Base-by-base conservation (phyloP, 1,139 yeast genomes). In the Blastobotrys serpentis region DNA sequence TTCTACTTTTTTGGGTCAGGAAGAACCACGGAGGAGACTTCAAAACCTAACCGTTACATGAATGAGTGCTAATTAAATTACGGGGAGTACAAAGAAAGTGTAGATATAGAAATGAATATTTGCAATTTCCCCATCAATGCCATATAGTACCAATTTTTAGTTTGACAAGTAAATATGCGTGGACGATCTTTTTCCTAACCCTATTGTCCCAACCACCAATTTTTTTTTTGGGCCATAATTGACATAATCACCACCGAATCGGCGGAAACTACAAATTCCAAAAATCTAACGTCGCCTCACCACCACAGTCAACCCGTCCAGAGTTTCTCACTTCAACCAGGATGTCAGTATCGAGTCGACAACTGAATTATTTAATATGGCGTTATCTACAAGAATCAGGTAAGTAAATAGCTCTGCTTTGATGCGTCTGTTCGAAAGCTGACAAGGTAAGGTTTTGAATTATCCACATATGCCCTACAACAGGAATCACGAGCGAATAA, bases 311-410 rank as follows among this genome's bases (percentile, higher is more conserved):
- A 10, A 10, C 26, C 26, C 26, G 7, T 29, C 26, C 10, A 23
- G 10, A 29, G n/a, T 7, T 29, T 29, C 32, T 6, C 26, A 23
- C 26, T 6, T 7, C 32, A 29, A 11, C 7, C 13, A 29, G 32
- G 13, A 88, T 88, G 96, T 84, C 95, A 30, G 72, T 92, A 48
- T 79, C 95, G 4, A 84, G 95, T 54, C 81, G 78, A 51, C 96
- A 90, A 69, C 76, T 92, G 51, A 92, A 92, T 72, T 90, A 92
- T 65, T 76, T 92, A 62, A 79, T 92, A 52, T 92, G 97, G 96
- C 72, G 98, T 57, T 92, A 92, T 64, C 75, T 90, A 40, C 96
- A 88, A 64, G 98, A 92, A 65, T 76, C 87, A 5, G 97, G 96
- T 43, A 67, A 63, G 63, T 55, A 22, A n/a, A n/a, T n/a, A n/a